Evolutionary conservation across 1,139 yeast genomes (phyloP).

Genomic region (Petasospora rhodanensis): DNA sequence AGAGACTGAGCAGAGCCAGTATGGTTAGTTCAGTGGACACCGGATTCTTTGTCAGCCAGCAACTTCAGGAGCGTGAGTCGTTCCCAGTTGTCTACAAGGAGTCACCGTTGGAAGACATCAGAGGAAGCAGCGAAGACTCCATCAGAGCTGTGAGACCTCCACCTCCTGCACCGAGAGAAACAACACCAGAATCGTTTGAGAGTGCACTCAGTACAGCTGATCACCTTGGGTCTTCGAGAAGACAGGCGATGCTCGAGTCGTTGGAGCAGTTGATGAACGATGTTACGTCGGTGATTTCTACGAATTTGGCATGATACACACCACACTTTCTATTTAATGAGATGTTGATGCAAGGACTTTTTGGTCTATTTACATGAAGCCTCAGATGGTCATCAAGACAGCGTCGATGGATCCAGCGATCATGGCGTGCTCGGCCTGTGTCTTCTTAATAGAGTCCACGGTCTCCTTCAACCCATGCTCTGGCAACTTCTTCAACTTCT

Average conservation of each 20-base stretch:
- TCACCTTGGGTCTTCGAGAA: conserved; percentile 14
- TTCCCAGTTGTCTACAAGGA: conserved; percentile 7
- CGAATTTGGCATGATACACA: too few relatives aligned
- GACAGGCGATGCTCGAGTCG: conserved; percentile 19
- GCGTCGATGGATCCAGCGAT: too few relatives aligned
- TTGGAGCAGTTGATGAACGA: conserved; percentile 20
- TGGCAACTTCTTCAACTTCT: conserved; percentile 32
- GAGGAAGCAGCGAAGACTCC: too few relatives aligned
- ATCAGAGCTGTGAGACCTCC: too few relatives aligned
- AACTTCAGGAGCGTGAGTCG: conserved; percentile 1
- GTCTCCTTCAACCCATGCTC: conserved; percentile 33
- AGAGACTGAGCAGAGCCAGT: conserved; percentile 6
- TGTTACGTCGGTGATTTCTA: conserved; percentile 16
- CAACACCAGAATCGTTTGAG: too few relatives aligned
- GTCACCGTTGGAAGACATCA: conserved; percentile 2
- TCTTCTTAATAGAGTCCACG: too few relatives aligned
- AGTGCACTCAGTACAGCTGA: too few relatives aligned
- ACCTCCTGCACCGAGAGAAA: neutral
- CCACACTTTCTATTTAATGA: conserved; percentile 1
- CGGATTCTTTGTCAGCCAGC: conserved; percentile 16
- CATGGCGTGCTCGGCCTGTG: too few relatives aligned
- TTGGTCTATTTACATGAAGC: too few relatives aligned
- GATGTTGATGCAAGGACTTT: too few relatives aligned
- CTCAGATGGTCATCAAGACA: too few relatives aligned
- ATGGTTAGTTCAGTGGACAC: conserved; percentile 22